phyloP scores from a whole-genome alignment of 2,329 filamentous ascomycete species.

The Ilyonectria destructans region DNA sequence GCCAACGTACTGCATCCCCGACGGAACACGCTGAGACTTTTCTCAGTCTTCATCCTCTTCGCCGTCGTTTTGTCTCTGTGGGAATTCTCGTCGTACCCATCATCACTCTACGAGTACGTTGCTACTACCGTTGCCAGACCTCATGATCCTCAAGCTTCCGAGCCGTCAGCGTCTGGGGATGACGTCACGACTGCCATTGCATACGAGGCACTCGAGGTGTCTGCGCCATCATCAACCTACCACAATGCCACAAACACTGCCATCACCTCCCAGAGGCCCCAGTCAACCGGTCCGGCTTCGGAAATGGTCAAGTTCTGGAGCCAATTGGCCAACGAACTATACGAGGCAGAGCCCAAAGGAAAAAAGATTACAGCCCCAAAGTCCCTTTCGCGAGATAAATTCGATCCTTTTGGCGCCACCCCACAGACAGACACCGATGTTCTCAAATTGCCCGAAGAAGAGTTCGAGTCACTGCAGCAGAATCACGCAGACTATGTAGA shows the following conservation, averaged over 20 bases:
- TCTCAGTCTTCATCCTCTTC: conserved; percentile 33
- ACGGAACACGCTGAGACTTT: conserved; percentile 31
- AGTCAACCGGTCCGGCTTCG: conserved; percentile 33
- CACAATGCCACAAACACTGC: not conserved
- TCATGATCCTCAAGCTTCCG: not conserved
- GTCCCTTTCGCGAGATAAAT: conserved; percentile 35
- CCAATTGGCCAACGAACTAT: conserved; percentile 23
- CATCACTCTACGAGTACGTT: conserved; percentile 34
- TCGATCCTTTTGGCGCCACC: conserved; percentile 33
- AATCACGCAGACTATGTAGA: conserved; percentile 39
- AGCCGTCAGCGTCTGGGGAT: conserved; percentile 30
- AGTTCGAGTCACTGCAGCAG: conserved; percentile 35
- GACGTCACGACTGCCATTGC: conserved; percentile 18
- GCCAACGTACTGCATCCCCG: conserved; percentile 22
- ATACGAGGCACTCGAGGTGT: not conserved
- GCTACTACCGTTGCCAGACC: not conserved
- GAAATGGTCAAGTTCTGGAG: conserved; percentile 41
- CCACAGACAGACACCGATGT: conserved; percentile 34
- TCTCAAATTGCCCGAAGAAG: conserved; percentile 27
- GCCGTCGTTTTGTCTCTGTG: conserved; percentile 38
- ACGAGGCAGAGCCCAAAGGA: conserved; percentile 37
- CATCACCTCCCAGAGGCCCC: not conserved
- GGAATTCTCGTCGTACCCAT: conserved; percentile 39
- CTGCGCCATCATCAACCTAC: not conserved
- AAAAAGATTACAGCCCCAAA: conserved; percentile 29